A percentile compares a stretch with the other conserved stretches of the same genome.
Evolutionary conservation across 2,329 filamentous ascomycete species (phyloP).

Genomic region (Aspergillus sp.): DNA sequence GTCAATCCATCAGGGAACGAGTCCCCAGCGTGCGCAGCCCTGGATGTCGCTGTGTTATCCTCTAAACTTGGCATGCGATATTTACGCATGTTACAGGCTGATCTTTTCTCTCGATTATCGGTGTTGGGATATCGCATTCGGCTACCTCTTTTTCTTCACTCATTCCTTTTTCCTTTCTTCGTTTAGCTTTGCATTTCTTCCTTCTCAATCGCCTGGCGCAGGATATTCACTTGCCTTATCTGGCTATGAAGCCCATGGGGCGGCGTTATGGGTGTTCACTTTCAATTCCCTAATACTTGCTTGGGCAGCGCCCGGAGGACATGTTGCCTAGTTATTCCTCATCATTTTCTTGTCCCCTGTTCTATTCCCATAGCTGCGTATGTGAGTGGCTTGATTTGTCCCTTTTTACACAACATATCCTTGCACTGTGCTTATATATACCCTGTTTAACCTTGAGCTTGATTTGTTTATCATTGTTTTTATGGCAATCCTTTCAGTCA

Average conservation of each 20-base stretch:
- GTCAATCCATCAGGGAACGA: conserved; percentile 41
- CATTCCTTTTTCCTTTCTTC: neutral
- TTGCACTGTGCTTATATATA: conserved; percentile 7
- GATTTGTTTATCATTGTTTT: neutral
- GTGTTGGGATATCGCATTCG: neutral
- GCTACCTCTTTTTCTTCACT: neutral
- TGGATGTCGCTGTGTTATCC: conserved; percentile 59
- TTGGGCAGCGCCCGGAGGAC: neutral
- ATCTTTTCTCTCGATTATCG: neutral
- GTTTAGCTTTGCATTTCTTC: neutral
- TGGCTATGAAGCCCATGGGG: conserved; percentile 1
- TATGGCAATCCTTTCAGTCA: neutral
- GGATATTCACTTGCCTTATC: neutral
- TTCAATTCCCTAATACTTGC: neutral
- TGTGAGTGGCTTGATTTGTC: conserved; percentile 5
- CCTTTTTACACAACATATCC: neutral
- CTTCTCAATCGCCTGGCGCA: conserved; percentile 1
- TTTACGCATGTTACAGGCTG: neutral
- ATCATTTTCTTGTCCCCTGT: neutral
- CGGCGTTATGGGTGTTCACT: conserved; percentile 3
- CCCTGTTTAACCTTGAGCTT: conserved; percentile 1
- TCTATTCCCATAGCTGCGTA: neutral
- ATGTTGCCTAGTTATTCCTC: neutral
- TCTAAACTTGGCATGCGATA: conserved; percentile 32
- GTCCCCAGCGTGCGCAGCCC: conserved; percentile 52